Evolutionary conservation across 345 rosid genomes (phyloP), one percentile per base, ranked within the genome.

Genomic region (Dovyalis caffra): DNA sequence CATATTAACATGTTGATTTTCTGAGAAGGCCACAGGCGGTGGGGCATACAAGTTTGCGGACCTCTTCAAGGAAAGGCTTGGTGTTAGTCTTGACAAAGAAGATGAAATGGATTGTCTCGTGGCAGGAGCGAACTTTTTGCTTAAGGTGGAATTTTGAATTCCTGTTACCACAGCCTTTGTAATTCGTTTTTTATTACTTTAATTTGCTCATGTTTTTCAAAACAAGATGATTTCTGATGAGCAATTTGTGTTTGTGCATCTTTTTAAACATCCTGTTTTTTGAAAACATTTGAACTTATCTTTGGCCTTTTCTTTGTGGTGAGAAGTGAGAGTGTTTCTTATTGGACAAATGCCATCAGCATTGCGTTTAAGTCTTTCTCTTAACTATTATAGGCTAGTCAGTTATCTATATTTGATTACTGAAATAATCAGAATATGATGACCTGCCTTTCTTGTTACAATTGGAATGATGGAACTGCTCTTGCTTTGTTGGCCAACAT

Each of bases 81-180:
- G 98, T 18, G 87, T 91, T 80, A 88, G 97, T 83, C 91, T 95
- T 79, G 99, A 95, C 75, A 95, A 95, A 82, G 99, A 95, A 85
- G 99, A 91, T 86, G 99, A 95, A 82, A 95, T 95, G 99, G 84
- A 93, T 79, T 95, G 99, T 77, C 97, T 95, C 75, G 99, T 95
- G 65, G 92, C 99, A 34, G 99, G 99, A 71, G 98, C 99, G 56
- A 93, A 95, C 84, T 95, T 95, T 85, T 83, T 95, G 82, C 99
- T 93, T 66, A 95, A 95, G 95, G 98, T 93, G 76, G 69, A 75
- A 60, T 64, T 28, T 60, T 69, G 62, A 58, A 20, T 33, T 28
- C 23, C 23, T 32, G 16, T 64, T 8, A 33, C 67, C 23, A 8
- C 26, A 18, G n/a, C 8, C 25, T 56, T 74, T 77, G 23, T 45